Base-by-base conservation (phyloP, 2,329 filamentous ascomycete genomes). In the Graphilbum fragrans region DNA sequence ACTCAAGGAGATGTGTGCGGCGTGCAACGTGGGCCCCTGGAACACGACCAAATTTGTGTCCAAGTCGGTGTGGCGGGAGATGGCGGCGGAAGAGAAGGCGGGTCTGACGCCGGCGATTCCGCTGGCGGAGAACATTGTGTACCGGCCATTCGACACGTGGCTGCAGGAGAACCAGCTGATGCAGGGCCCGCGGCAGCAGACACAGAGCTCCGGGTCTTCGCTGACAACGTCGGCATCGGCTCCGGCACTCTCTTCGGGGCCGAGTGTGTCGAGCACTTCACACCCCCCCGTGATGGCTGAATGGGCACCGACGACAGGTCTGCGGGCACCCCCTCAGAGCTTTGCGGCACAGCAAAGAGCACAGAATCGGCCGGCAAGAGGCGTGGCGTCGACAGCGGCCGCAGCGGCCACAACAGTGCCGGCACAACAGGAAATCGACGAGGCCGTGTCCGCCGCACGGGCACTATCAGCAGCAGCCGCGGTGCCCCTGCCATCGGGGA, bases 71-170 rank as follows among this genome's bases (percentile, higher is more conserved):
- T 81, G 77, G 69, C 73, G 74, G 51, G 77, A 82, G 53, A 75
- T 80, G 58, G 74, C 75, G 1, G 68, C 75, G n/a, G 77, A 82
- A 56, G 77, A 82, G 54, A 75, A 80, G 56, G 71, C 73, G 33
- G 75, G 76, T 2, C 59, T 81, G 41, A 81, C 77, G 0, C 77
- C 77, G 0, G 63, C 67, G 47, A 79, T 81, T 43, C 77, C 77
- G 3, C 61, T 82, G 19, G 67, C 70, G 2, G 70, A 77, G 43
- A 69, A 72, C 34, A 63, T 80, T 38, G 76, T 82, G 12, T 82
- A 82, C 53, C 64, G 74, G 19, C 77, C 77, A 1, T 81, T 77
- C 46, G 72, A 78, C 40, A 74, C 77, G 45, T 71, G 74, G 57
- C 57, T 72, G 45, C 67, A 60, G 52, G 77, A 80, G 52, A 69